Percentiles rank a stretch among this genome's conserved stretches.
These are phyloP conservation scores for Athelia sp. DNA, from an alignment of 1,284 basidiomycete species.

Conservation along the genomic window DNA sequence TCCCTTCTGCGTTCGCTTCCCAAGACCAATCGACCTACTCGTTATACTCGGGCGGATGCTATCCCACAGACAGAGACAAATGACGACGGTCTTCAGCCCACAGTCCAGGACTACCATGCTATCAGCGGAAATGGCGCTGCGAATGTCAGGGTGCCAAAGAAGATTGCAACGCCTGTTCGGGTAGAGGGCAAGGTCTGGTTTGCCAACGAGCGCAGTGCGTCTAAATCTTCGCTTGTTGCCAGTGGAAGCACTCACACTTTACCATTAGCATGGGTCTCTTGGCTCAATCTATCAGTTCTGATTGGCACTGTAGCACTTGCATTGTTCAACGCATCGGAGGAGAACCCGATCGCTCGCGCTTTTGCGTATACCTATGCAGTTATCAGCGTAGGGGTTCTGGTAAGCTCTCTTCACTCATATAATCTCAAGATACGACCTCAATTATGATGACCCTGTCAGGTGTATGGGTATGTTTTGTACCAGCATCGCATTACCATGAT, in stretches of 20 bases:
- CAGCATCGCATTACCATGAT: slow-evolving; percentile 91
- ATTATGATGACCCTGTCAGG: slow-evolving; percentile 32
- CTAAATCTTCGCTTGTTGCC: background rate
- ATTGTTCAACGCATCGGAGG: slow-evolving; percentile 83
- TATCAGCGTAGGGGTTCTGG: slow-evolving; percentile 68
- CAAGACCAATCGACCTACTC: slow-evolving; percentile 43
- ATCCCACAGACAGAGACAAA: slow-evolving; percentile 54
- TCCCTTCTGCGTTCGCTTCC: slow-evolving; percentile 66
- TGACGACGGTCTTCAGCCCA: slow-evolving; percentile 50
- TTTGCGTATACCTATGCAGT: slow-evolving; percentile 86
- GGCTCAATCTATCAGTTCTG: slow-evolving; percentile 83
- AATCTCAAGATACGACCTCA: background rate
- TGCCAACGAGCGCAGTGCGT: slow-evolving; percentile 91
- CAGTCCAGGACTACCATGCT: slow-evolving; percentile 65
- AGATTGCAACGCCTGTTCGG: slow-evolving; percentile 84
- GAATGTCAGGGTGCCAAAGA: slow-evolving; percentile 72
- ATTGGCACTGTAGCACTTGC: slow-evolving; percentile 85
- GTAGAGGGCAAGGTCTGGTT: slow-evolving; percentile 99
- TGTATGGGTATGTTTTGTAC: slow-evolving; percentile 87
- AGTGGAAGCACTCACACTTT: slow-evolving; percentile 8
- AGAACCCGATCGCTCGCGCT: slow-evolving; percentile 57
- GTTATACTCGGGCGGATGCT: slow-evolving; percentile 65
- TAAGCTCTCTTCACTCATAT: slow-evolving; percentile 23
- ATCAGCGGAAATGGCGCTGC: slow-evolving; percentile 56
- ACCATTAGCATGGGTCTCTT: slow-evolving; percentile 79